Conservation (phyloP, 352 stramenopile species). For the Globisporangium iwayamae region DNA sequence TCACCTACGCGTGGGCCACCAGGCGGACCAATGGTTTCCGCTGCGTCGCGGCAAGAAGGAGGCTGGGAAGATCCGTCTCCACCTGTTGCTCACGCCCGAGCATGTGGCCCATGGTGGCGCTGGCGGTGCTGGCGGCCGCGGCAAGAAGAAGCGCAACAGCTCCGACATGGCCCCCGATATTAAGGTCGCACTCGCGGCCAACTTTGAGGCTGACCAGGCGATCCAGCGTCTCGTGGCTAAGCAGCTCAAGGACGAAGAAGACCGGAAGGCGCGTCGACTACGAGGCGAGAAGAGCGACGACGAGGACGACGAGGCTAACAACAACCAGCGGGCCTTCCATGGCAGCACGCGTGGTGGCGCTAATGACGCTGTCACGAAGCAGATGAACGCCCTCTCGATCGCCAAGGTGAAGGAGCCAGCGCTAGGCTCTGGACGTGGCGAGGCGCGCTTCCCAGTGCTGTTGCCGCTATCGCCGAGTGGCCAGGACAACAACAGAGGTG, state of each 20-base stretch:
- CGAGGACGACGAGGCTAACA: background rate
- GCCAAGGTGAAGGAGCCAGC: constrained; percentile 1
- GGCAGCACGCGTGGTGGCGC: background rate
- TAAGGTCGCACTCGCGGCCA: constrained; percentile 41
- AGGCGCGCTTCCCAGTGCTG: constrained; percentile 9
- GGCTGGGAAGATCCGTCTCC: constrained; percentile 48
- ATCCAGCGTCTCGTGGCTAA: constrained; percentile 56
- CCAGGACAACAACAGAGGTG: background rate
- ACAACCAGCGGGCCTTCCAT: background rate
- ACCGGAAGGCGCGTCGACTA: constrained; percentile 18
- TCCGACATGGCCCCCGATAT: constrained; percentile 35
- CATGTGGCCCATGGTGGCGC: constrained; percentile 22
- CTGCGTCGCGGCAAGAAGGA: constrained; percentile 42
- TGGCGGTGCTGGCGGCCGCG: constrained; percentile 23
- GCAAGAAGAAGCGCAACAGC: constrained; percentile 19
- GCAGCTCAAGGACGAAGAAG: constrained; percentile 29
- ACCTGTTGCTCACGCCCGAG: constrained; percentile 51
- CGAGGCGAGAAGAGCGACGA: constrained; percentile 15
- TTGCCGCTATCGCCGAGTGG: background rate
- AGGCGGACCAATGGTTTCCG: constrained; percentile 54
- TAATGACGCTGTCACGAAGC: background rate
- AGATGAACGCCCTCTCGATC: constrained; percentile 8
- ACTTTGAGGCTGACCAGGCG: constrained; percentile 56
- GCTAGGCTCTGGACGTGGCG: constrained; percentile 1
- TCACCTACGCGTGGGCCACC: constrained; percentile 39